Base-by-base conservation (phyloP, 257 asterid species). In the Lavandula angustifolia region DNA sequence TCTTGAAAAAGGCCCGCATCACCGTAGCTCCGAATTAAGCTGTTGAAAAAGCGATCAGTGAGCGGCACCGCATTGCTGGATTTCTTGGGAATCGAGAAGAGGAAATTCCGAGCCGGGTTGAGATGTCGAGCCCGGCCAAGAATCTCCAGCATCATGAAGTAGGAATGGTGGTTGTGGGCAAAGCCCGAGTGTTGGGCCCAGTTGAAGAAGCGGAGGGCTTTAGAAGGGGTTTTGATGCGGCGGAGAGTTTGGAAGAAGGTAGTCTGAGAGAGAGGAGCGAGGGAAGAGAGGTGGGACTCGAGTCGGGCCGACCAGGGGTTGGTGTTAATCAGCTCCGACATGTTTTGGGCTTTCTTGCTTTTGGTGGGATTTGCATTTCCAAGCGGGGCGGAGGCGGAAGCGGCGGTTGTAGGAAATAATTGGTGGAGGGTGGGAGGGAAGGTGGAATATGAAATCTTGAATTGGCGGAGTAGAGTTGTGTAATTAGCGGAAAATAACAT, bases 1-100 rank as follows among this genome's bases (percentile, higher is more conserved):
- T 91, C 94, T n/a, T 76, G 84, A 40, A 88, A 85, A 37, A 88
- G 79, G 64, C 95, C 90, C 0, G 95, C 96, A 49, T 82, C 73
- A 5, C 87, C 95, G 57, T 84, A 91, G 69, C 85, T 86, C 60
- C 82, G 81, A 37, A 88, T 91, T 71, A 91, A 83, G 75, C 64
- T 62, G 66, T 83, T 84, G 79, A 91, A 91, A 60, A 86, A 77
- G 69, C 69, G 86, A 67, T 81, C 95, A 33, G 79, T 76, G 17
- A 91, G 86, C 5, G 68, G 74, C 18, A 86, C 80, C 10, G 79
- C 29, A 9, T 76, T 69, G 13, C 78, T 66, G 11, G 96, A 85
- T 42, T 76, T 80, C 12, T 16, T 73, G 16, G 94, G 94, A 54
- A 91, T 82, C 35, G 96, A 81, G 7, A 82, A 65, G 43, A 91